Evolutionary conservation across 2,329 filamentous ascomycete genomes (phyloP).

Genomic region (Grosmannia serpens): DNA sequence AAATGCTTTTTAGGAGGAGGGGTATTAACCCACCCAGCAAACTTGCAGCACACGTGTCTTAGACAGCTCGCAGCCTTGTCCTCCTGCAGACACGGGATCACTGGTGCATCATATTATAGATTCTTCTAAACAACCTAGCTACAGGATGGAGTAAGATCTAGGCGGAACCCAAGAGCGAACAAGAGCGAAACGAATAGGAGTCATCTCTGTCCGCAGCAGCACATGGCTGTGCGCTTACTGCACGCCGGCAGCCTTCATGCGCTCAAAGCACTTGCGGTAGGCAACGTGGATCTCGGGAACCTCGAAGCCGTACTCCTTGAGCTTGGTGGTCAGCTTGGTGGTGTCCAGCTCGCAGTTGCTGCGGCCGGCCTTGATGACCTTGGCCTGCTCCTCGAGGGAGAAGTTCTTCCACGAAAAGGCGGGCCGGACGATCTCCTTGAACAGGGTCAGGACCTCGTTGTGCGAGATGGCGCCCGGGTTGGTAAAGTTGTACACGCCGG

Average conservation of each 20-base stretch:
- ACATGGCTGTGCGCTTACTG: slow-evolving; percentile 24
- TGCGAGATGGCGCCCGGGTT: slow-evolving; percentile 62
- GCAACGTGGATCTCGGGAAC: slow-evolving; percentile 52
- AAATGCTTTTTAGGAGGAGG: background rate
- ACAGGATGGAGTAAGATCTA: background rate
- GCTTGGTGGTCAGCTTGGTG: slow-evolving; percentile 47
- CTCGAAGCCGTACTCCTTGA: slow-evolving; percentile 45
- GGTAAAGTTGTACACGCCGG: slow-evolving; percentile 58
- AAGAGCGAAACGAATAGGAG: background rate
- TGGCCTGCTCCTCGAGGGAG: slow-evolving; percentile 51
- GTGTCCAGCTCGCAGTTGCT: slow-evolving; percentile 56
- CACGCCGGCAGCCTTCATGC: slow-evolving; percentile 46
- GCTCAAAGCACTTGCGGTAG: slow-evolving; percentile 49
- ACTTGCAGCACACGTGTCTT: background rate
- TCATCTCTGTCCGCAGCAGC: background rate
- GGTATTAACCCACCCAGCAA: too few species aligned
- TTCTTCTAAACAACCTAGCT: background rate
- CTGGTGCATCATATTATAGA: background rate
- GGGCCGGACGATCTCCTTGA: slow-evolving; percentile 52
- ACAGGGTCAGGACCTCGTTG: slow-evolving; percentile 53
- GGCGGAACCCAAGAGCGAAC: background rate
- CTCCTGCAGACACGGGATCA: too few species aligned
- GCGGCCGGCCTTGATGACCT: slow-evolving; percentile 55
- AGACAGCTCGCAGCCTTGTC: background rate
- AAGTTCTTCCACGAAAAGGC: slow-evolving; percentile 54